Base-by-base conservation (phyloP, 2,329 filamentous ascomycete species). In the Verticillium isaacii region DNA sequence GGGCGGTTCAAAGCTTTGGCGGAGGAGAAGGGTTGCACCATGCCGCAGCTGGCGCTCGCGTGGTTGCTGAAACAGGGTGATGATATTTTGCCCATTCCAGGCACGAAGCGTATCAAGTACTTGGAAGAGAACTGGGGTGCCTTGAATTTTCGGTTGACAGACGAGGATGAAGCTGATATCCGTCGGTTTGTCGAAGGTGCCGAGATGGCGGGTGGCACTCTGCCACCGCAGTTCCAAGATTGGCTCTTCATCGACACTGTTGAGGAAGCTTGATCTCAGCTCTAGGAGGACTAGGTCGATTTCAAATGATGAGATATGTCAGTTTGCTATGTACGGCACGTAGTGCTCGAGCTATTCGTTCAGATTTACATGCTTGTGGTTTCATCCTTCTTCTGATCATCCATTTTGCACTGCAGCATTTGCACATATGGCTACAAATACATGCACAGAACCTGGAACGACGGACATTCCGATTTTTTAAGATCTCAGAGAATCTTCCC, bases 31-130 rank as follows among this genome's bases (percentile, higher is more conserved):
- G 75, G 75, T 2, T 77, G 74, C 61, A 83, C 82, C 0, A 66
- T 77, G 2, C 74, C 76, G 1, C 84, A 88, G 72, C 74, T 88
- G 14, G 80, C 80, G 2, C 69, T 89, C 9, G 82, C 81, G 1
- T 89, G 85, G 85, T 73, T 86, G 34, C 69, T 79, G 45, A 70
- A 72, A 29, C 80, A 83, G 63, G 82, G 80, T 2, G 71, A 75
- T 9, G 72, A 78, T 59, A 72, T 76, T 23, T 64, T 77, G n/a
- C 70, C 73, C 12, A 78, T 80, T 39, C 77, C 74, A 2, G 73
- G 73, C 45, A 75, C 73, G 8, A 71, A 70, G 62, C 65, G 65
- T 14, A 67, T 66, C 23, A 66, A 70, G 56, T 71, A 73, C 60
- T 66, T 73, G 56, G 72, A 75, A 59, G 68, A 71, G 61, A 72